These are phyloP conservation scores for Salisapilia sapeloensis DNA, from an alignment of 352 stramenopile species.

Conservation along the genomic window DNA sequence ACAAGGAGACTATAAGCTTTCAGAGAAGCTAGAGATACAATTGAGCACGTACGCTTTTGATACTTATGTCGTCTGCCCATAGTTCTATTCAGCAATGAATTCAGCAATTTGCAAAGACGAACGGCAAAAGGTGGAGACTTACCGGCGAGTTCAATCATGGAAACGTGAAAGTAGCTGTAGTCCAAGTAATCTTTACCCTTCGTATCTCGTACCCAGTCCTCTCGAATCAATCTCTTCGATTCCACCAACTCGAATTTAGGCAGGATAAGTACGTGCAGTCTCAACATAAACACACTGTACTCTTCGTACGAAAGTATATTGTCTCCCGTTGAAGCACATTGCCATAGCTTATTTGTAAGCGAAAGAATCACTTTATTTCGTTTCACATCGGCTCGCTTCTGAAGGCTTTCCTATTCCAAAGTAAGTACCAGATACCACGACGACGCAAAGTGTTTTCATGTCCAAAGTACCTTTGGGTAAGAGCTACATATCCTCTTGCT, in stretches of 20 bases:
- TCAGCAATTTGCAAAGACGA: too few species aligned
- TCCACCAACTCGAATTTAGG: slow-evolving; percentile 47
- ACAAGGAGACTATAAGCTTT: neutral
- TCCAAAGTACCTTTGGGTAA: too few species aligned
- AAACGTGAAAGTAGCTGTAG: slow-evolving; percentile 62
- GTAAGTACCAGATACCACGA: too few species aligned
- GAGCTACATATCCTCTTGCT: too few species aligned
- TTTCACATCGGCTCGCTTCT: slow-evolving; percentile 37
- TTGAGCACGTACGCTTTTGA: too few species aligned
- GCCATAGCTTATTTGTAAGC: slow-evolving; percentile 55
- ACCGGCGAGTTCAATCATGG: slow-evolving; percentile 73
- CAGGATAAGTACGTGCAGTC: slow-evolving; percentile 56
- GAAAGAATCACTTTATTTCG: slow-evolving; percentile 42
- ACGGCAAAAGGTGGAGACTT: slow-evolving; percentile 1
- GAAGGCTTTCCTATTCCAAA: slow-evolving; percentile 34
- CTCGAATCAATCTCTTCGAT: slow-evolving; percentile 40
- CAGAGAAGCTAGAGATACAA: too few species aligned
- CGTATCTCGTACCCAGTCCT: slow-evolving; percentile 54
- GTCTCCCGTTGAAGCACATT: slow-evolving; percentile 16
- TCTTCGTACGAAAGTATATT: slow-evolving; percentile 18
- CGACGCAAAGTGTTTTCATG: neutral
- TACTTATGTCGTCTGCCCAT: too few species aligned
- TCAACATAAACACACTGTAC: slow-evolving; percentile 59
- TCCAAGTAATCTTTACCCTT: slow-evolving; percentile 26
- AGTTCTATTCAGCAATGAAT: too few species aligned